Evolutionary conservation across 2,329 filamentous ascomycete genomes (phyloP), one percentile per base, ranked within the genome.

Genomic region (Triangularia setosa): DNA sequence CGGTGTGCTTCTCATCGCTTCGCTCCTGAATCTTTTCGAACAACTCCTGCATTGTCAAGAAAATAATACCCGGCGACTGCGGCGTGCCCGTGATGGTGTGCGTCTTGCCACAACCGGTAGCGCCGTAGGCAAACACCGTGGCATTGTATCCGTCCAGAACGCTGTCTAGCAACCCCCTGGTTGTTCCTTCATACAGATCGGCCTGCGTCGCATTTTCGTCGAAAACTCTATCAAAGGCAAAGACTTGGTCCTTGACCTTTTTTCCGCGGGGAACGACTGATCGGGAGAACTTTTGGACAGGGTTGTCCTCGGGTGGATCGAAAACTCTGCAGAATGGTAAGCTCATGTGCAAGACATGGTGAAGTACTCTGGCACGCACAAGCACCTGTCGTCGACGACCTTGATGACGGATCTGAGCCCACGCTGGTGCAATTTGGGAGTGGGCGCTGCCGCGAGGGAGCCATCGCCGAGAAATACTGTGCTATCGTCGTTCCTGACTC

Each of bases 71-170:
- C 0, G 95, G 95, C 73, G 96, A 90, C 75, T 96, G 91, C 1
- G 92, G 80, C 0, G 94, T 97, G 69, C 95, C 95, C 2, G 90
- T 92, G 73, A 99, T 99, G 9, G 95, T 99, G 77, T 99, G 95
- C 24, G 95, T 99, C 80, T 99, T 99, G 77, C 95, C 95, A 77
- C 95, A 99, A 44, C 95, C 95, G 0, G 95, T 99, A 44, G 95
- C 95, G 70, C 95, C 95, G 77, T 99, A 99, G 58, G 95, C 95
- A 75, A 99, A 99, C 4, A 99, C 95, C 0, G 95, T 99, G 57
- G 95, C 95, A 81, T 99, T 99, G 83, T 97, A 99, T 69, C 95
- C 95, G 70, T 99, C 93, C 64, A 99, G 83, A 16, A 99, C 93
- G 74, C 90, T 97, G 75, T 98, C 94, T 66, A 99, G 85, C n/a